Conservation (phyloP, 129 eudicot genomes). For the Silybum marianum region DNA sequence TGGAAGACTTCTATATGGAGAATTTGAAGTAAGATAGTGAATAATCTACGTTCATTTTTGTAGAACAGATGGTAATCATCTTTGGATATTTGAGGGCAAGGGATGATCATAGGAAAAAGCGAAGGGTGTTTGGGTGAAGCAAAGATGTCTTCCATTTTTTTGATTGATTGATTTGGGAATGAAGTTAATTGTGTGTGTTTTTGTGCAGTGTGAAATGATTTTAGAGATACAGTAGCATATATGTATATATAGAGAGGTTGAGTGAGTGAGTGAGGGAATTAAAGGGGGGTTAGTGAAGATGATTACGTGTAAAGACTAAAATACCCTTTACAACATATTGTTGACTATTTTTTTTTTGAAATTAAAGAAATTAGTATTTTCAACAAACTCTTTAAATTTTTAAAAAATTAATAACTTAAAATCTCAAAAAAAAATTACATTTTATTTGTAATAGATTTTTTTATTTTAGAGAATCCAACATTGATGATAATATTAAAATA, state of each 20-base stretch:
- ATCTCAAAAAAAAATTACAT: too few species aligned
- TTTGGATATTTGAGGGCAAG: conserved; percentile 13
- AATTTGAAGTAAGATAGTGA: conserved; percentile 21
- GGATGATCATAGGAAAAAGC: conserved; percentile 1
- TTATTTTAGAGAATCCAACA: too few species aligned
- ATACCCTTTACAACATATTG: background rate
- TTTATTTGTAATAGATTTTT: too few species aligned
- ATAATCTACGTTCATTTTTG: conserved; percentile 44
- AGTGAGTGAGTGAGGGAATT: background rate
- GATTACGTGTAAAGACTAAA: background rate
- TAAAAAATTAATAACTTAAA: too few species aligned
- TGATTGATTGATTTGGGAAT: background rate
- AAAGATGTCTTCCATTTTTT: background rate
- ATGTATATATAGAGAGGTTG: background rate
- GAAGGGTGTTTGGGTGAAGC: conserved; percentile 17
- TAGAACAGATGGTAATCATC: conserved; percentile 46
- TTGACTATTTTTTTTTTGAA: background rate
- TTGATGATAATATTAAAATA: too few species aligned
- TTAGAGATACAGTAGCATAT: background rate
- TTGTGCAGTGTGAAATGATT: background rate
- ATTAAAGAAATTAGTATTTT: too few species aligned
- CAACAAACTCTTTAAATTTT: too few species aligned
- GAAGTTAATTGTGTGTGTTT: background rate
- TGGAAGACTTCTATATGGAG: conserved; percentile 42
- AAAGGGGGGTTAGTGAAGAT: background rate